phyloP scores from a whole-genome alignment of 352 stramenopile genomes.

The Pythium brachiatum region DNA sequence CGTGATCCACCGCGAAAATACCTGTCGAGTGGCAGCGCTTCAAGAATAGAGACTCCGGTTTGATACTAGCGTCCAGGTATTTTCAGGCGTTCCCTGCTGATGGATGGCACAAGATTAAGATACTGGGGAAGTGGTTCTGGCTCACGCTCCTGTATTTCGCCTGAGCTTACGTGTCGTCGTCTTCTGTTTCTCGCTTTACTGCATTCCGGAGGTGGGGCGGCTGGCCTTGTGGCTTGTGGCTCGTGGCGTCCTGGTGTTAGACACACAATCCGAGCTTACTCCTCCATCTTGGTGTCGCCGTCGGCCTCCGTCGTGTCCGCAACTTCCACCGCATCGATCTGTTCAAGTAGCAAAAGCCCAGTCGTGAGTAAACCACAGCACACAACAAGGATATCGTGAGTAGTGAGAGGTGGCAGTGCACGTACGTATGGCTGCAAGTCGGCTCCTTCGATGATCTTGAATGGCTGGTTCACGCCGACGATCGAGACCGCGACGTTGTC shows the following conservation, averaged over 20 bases:
- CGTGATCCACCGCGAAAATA: neutral
- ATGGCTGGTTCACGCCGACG: slow-evolving; percentile 93
- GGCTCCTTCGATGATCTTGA: slow-evolving; percentile 92
- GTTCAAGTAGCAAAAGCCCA: neutral
- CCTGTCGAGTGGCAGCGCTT: neutral
- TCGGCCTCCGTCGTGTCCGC: slow-evolving; percentile 83
- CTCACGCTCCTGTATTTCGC: slow-evolving; percentile 13
- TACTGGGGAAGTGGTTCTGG: neutral
- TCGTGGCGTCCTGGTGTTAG: no score
- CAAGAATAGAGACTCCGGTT: neutral
- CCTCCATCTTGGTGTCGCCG: slow-evolving; percentile 78
- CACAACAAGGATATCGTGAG: neutral
- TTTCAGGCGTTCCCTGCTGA: neutral
- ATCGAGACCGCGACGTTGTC: slow-evolving; percentile 93
- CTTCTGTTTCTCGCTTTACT: neutral
- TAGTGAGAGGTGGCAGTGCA: slow-evolving; percentile 1
- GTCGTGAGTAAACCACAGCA: neutral
- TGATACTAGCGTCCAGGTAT: neutral
- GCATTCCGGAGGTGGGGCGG: neutral
- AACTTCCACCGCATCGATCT: slow-evolving; percentile 88
- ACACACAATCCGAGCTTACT: slow-evolving; percentile 59
- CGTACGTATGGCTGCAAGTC: slow-evolving; percentile 94
- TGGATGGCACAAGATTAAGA: neutral
- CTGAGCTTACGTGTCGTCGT: slow-evolving; percentile 1
- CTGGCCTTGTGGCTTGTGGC: neutral